phyloP scores from a whole-genome alignment of 371 early-diverging fungal genomes.

The Syncephalastrum racemosum region DNA sequence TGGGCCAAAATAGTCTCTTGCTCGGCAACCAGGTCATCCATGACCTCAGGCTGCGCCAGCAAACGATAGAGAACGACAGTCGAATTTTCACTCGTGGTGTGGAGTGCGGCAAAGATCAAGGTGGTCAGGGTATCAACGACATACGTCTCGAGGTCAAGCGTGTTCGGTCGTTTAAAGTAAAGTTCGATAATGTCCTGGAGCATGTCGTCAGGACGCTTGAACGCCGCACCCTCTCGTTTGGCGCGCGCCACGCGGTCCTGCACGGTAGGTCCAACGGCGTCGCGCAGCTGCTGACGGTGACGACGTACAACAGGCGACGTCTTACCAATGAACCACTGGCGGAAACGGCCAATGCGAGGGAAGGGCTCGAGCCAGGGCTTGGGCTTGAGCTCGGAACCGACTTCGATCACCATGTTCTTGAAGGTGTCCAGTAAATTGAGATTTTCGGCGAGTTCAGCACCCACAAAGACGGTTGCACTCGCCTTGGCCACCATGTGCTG shows the following conservation, averaged over 20 bases:
- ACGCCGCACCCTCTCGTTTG: constrained; percentile 5
- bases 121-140: constrained; percentile 18
- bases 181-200: constrained; percentile 22
- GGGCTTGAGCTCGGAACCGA: constrained; percentile 12
- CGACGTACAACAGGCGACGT: neutral
- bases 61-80: constrained; percentile 40
- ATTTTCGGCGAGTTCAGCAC: constrained; percentile 15
- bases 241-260: neutral
- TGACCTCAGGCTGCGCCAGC: constrained; percentile 34
- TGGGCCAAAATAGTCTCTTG: constrained; percentile 29
- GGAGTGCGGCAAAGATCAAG: constrained; percentile 41
- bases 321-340: constrained; percentile 20
- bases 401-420: constrained; percentile 23
- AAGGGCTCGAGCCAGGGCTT: constrained; percentile 12
- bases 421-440: constrained; percentile 16
- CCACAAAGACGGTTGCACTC: constrained; percentile 26
- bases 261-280: constrained; percentile 12
- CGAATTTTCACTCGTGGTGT: constrained; percentile 37
- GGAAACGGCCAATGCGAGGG: constrained; percentile 5
- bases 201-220: constrained; percentile 21
- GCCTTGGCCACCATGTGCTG: constrained; percentile 20
- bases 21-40: constrained; percentile 43
- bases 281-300: constrained; percentile 6
- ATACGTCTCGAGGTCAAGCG: constrained; percentile 9
- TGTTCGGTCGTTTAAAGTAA: neutral